Base-by-base conservation (phyloP, 306 rosid genomes). In the Cicer cuneatum region DNA sequence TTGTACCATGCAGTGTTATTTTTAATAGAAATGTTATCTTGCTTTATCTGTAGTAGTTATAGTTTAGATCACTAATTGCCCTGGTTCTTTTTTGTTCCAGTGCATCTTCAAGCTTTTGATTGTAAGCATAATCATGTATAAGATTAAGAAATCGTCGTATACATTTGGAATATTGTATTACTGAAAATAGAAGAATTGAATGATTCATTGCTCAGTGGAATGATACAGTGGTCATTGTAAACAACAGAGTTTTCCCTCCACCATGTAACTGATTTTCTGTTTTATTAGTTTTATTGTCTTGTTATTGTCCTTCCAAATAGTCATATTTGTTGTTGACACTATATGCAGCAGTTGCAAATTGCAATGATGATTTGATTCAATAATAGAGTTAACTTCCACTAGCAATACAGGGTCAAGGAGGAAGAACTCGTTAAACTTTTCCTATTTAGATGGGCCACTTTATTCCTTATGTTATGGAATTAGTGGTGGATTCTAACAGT, bases 1-100 rank as follows among this genome's bases (percentile, higher is more conserved):
- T 72, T 71, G 70, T 71, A 67, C 82, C 85, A 63, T 81, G 48
- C 74, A 71, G 66, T 80, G 76, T 42, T 29, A 66, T 83, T 38
- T 65, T 48, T 68, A 56, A 56, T 65, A 39, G 73, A 73, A 64
- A 67, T 53, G 41, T 57, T 77, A 57, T 56, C 65, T 60, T 75
- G 18, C 15, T 15, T 52, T 77, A 46, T 74, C 78, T 78, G 67
- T 73, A 69, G 64, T 67, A 56, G 43, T 70, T 48, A 48, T 13
- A 46, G 13, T 58, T 74, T 67, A 67, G 76, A 72, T 80, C 51
- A 33, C 76, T 7, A 66, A 79, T 62, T 72, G 83, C 51, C 6
- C 59, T 60, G 76, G 76, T 80, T 80, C 74, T 73, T 80, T 77
- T 68, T 18, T 8, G 75, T 51, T 68, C 72, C 59, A n/a, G 76